phyloP scores from a whole-genome alignment of 1,284 basidiomycete genomes.

The Ganoderma resinaceum region DNA sequence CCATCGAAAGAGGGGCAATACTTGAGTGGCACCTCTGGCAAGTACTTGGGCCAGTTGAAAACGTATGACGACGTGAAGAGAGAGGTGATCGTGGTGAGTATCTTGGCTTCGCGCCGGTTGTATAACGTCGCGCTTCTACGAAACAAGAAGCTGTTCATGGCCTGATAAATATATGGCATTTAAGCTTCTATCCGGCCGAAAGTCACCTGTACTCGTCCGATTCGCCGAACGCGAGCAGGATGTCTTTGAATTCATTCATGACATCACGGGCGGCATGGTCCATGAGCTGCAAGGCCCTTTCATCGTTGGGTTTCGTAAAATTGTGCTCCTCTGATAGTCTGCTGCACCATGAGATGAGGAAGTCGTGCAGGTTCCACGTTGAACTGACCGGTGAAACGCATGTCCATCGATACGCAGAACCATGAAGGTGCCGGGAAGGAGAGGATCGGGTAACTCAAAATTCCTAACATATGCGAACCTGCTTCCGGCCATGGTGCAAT shows the following conservation, averaged over 20 bases:
- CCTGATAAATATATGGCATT: slow-evolving; percentile 3
- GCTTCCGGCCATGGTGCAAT: slow-evolving; percentile 82
- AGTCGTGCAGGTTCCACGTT: background rate
- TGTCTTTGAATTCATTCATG: slow-evolving; percentile 84
- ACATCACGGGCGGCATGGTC: slow-evolving; percentile 87
- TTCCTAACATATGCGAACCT: slow-evolving; percentile 91
- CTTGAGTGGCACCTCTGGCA: slow-evolving; percentile 73
- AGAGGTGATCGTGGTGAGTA: slow-evolving; percentile 88
- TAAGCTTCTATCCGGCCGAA: no score
- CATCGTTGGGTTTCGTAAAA: slow-evolving; percentile 94
- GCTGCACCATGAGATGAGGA: slow-evolving; percentile 3
- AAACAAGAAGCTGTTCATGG: slow-evolving; percentile 78
- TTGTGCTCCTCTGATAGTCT: slow-evolving; percentile 88
- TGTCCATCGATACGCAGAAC: slow-evolving; percentile 93
- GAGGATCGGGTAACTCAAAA: slow-evolving; percentile 89
- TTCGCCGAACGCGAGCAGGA: slow-evolving; percentile 92
- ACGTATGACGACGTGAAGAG: slow-evolving; percentile 94
- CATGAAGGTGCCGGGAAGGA: slow-evolving; percentile 87
- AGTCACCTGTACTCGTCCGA: slow-evolving; percentile 94
- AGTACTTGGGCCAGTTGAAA: slow-evolving; percentile 84
- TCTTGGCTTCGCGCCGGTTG: slow-evolving; percentile 89
- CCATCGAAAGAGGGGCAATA: slow-evolving; percentile 96
- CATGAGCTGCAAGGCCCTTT: slow-evolving; percentile 89
- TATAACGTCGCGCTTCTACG: slow-evolving; percentile 80
- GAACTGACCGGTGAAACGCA: slow-evolving; percentile 87